Evolutionary conservation across 1,139 yeast genomes (phyloP).

Genomic region (Suhomyces bolitotheri): DNA sequence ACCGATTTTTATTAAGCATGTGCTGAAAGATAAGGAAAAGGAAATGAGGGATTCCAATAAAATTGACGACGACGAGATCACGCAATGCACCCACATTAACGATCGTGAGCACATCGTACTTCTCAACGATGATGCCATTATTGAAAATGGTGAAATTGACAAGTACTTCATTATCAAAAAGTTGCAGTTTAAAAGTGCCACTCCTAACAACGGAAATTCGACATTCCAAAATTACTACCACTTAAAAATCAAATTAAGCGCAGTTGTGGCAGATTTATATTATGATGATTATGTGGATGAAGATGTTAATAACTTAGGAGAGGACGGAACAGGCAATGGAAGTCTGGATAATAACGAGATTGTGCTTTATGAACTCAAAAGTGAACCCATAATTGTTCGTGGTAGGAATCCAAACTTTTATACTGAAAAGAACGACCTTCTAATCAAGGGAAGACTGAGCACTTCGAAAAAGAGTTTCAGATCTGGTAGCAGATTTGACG

Average conservation of each 20-base stretch:
- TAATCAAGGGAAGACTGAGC: slow-evolving; percentile 27
- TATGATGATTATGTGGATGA: slow-evolving; percentile 44
- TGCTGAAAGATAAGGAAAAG: slow-evolving; percentile 27
- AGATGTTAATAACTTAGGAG: slow-evolving; percentile 18
- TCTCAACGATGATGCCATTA: slow-evolving; percentile 27
- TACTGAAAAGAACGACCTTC: slow-evolving; percentile 53
- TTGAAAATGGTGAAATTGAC: slow-evolving; percentile 30
- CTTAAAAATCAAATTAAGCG: slow-evolving; percentile 46
- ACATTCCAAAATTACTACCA: slow-evolving; percentile 59
- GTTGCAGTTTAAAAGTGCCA: slow-evolving; percentile 61
- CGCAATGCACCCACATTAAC: slow-evolving; percentile 24
- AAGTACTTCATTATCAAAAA: slow-evolving; percentile 40
- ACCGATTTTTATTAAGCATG: slow-evolving; percentile 33
- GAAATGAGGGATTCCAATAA: slow-evolving; percentile 14
- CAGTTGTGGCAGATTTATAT: slow-evolving; percentile 46
- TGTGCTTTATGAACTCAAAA: slow-evolving; percentile 33
- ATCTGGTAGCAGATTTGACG: slow-evolving; percentile 8
- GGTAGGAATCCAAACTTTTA: slow-evolving; percentile 69
- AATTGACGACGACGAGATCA: slow-evolving; percentile 17
- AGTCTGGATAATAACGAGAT: slow-evolving; percentile 36
- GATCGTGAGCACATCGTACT: slow-evolving; percentile 34
- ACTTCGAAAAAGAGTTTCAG: slow-evolving; percentile 18
- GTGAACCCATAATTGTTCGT: slow-evolving; percentile 59
- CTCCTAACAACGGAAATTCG: slow-evolving; percentile 63
- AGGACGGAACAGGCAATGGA: slow-evolving; percentile 9